Base-by-base conservation (phyloP, 495 filamentous ascomycete genomes). In the Penicillium crystallinum region DNA sequence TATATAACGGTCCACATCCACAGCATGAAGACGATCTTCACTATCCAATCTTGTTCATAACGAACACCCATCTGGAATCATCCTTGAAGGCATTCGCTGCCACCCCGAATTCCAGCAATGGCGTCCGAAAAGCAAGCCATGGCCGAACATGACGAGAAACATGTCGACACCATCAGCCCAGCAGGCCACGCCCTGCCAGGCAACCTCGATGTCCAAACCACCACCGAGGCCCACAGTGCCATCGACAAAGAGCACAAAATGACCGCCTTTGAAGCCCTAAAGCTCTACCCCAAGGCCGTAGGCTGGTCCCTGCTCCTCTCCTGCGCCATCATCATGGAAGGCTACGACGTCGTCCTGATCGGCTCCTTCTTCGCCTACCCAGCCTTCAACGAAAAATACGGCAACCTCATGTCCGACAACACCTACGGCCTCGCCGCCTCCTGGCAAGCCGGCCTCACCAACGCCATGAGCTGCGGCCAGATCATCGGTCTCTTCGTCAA, bases 401-500 rank as follows among this genome's bases (percentile, higher is more conserved):
- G 86, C 22, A 71, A 79, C 31, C 57, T 70, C 51, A 56, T 76
- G 10, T 43, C 71, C 2, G 66, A 81, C 34, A 83, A 81, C 21
- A 8, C 4, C 0, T 42, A 41, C 48, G 40, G 62, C 63, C 3
- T 88, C 82, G 64, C 74, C 87, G 56, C 72, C 85, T 15, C 70
- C 81, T 23, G 87, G 86, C 85, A 89, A 67, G 70, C 85, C 4
- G 85, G 84, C 37, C 68, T 89, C n/a, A 84, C 79, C 49, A 88
- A 89, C 56, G 86, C 71, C 40, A 74, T 70, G 15, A 63, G 67
- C 23, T 70, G 77, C 53, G 86, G 87, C 14, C 84, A 88, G 65
- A 81, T 89, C 41, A 78, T 90, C 49, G 87, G 87, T 48, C 74
- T 89, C 4, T 66, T 86, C 48, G 76, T 89, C 4, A 50, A 50